Evolutionary conservation across 768 basidiomycete genomes (phyloP).

Genomic region (Phylloporus arenicola): DNA sequence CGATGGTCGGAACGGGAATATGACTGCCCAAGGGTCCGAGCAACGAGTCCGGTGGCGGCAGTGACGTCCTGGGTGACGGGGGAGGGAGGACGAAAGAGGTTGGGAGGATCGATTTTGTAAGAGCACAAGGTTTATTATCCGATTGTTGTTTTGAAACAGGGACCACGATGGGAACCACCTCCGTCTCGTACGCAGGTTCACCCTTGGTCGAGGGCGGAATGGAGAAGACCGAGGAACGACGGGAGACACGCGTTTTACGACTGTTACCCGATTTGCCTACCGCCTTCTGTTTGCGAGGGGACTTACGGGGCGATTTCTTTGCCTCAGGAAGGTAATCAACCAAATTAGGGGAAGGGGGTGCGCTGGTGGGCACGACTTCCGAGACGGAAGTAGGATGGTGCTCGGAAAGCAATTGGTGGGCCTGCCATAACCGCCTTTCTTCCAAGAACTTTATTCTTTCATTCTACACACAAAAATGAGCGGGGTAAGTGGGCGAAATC

Average conservation of each 20-base stretch:
- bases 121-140: conserved; percentile 14
- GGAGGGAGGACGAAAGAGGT: conserved; percentile 75
- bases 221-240: conserved; percentile 41
- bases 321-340: conserved; percentile 25
- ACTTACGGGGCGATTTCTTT: conserved; percentile 40
- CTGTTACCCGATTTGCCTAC: conserved; percentile 43
- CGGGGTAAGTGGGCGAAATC: neutral
- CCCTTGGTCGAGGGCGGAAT: conserved; percentile 32
- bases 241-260: conserved; percentile 43
- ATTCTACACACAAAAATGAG: conserved; percentile 36
- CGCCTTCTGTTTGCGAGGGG: conserved; percentile 40
- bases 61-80: conserved; percentile 63
- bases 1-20: conserved; percentile 17
- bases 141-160: conserved; percentile 26
- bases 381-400: conserved; percentile 38
- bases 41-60: conserved; percentile 42
- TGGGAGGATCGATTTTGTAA: conserved; percentile 50
- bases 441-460: conserved; percentile 58
- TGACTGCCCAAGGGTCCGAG: conserved; percentile 23
- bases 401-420: conserved; percentile 56
- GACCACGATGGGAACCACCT: conserved; percentile 36
- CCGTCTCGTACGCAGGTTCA: conserved; percentile 49
- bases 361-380: conserved; percentile 21
- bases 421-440: conserved; percentile 72
- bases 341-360: conserved; percentile 16